Base-by-base conservation (phyloP, 192 early-diverging fungal species). In the Rhizophagus prolifer region DNA sequence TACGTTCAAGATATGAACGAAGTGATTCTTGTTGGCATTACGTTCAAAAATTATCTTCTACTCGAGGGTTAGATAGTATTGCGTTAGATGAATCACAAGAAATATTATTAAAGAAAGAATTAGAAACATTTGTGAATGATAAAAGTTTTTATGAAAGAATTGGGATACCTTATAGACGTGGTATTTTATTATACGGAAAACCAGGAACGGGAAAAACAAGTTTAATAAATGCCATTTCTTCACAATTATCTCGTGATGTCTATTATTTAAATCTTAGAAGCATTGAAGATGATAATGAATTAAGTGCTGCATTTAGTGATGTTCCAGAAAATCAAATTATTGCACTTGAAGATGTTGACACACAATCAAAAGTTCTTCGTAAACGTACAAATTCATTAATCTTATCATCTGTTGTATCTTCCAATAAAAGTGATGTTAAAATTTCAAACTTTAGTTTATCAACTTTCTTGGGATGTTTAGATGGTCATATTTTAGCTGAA, bases 141-240 rank as follows among this genome's bases (percentile, higher is more conserved):
- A 80, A 84, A 72, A 79, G 81, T 3, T 91, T 90, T 74, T 91
- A 91, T 80, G 77, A 79, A 26, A 78, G 88, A 5, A 87, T 90
- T 75, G 90, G 89, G 23, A 81, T 90, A n/a, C 86, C 90, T 31
- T 91, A 89, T 82, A 80, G 85, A 31, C 79, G 85, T 21, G 89
- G 89, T 12, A 84, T 82, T 28, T 60, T 83, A n/a, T 58, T 85
- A 0, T 74, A 78, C 68, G 81, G 80, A 13, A 58, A 58, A 12
- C 83, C 81, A 2, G 82, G 83, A 10, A 82, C 82, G 2, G 83
- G 83, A 16, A 85, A 85, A 70, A 85, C 83, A 23, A 81, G 73
- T 26, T 62, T 85, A 2, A 74, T 85, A 7, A 78, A 79, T 69
- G 81, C 83, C 13, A 79, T 85, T 58, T 74, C 79, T 72, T 75